phyloP scores from a whole-genome alignment of 371 early-diverging fungal species.

The Mucor mucedo region DNA sequence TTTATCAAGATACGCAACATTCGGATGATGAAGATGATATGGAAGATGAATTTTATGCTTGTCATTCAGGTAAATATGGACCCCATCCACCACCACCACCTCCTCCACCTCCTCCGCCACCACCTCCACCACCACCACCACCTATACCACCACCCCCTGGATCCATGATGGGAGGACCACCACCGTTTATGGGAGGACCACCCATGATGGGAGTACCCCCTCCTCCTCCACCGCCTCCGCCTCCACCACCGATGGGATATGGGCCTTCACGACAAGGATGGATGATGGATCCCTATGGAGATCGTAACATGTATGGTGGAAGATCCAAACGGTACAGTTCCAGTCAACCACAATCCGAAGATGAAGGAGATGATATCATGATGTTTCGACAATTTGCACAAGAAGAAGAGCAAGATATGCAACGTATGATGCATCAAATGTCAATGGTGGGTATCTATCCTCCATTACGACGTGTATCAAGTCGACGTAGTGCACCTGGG shows the following conservation, averaged over 20 bases:
- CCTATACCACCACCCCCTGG: neutral
- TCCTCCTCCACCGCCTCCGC: slow-evolving; percentile 9
- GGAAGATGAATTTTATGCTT: slow-evolving; percentile 2
- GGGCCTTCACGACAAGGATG: neutral
- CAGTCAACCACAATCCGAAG: neutral
- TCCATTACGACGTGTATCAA: slow-evolving; percentile 16
- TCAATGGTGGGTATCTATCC: neutral
- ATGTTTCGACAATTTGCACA: neutral
- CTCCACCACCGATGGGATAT: slow-evolving; percentile 9
- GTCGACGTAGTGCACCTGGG: slow-evolving; percentile 21
- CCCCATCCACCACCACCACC: neutral
- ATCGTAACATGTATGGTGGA: slow-evolving; percentile 3
- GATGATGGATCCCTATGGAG: slow-evolving; percentile 17
- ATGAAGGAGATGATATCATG: slow-evolving; percentile 11
- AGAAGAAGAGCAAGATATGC: slow-evolving; percentile 9
- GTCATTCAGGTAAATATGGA: neutral
- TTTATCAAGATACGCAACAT: neutral
- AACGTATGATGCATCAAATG: slow-evolving; percentile 21
- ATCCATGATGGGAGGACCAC: neutral
- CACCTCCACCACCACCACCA: slow-evolving; percentile 9
- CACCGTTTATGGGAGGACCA: slow-evolving; percentile 8
- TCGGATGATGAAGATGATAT: slow-evolving; percentile 14
- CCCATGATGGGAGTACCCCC: slow-evolving; percentile 11
- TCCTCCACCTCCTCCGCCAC: slow-evolving; percentile 10
- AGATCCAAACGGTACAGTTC: neutral